Conservation (phyloP, 2,329 filamentous ascomycete species). For the Akanthomyces muscarius region DNA sequence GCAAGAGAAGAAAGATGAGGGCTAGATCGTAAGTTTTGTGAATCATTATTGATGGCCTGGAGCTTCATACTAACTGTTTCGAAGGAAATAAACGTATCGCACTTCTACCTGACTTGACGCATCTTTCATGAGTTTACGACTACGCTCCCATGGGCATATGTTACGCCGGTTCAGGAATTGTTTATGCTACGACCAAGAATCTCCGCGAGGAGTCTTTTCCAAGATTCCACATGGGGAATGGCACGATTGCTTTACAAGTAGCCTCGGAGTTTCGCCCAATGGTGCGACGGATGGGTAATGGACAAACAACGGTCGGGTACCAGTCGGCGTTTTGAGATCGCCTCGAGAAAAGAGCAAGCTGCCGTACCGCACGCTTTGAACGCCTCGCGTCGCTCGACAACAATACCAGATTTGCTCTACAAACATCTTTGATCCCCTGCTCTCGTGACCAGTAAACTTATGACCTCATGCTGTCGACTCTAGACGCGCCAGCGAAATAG, state of each 20-base stretch:
- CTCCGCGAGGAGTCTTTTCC: slow-evolving; percentile 8
- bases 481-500: too few species aligned
- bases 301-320: slow-evolving; percentile 19
- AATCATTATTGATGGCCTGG: not conserved
- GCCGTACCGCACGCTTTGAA: slow-evolving; percentile 14
- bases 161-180: slow-evolving; percentile 16
- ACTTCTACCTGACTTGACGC: slow-evolving; percentile 52
- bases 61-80: slow-evolving; percentile 31
- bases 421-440: not conserved
- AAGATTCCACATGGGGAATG: slow-evolving; percentile 8
- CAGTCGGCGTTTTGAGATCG: slow-evolving; percentile 17
- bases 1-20: slow-evolving; percentile 99
- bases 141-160: slow-evolving; percentile 24
- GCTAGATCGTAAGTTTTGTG: slow-evolving; percentile 78
- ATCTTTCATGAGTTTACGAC: slow-evolving; percentile 40
- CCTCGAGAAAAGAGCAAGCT: slow-evolving; percentile 16
- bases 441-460: slow-evolving; percentile 10
- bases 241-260: slow-evolving; percentile 8
- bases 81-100: slow-evolving; percentile 65
- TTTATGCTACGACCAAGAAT: slow-evolving; percentile 10
- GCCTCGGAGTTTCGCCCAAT: slow-evolving; percentile 16
- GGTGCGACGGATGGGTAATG: slow-evolving; percentile 19
- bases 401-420: slow-evolving; percentile 17
- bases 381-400: slow-evolving; percentile 17
- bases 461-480: not conserved